A percentile compares a stretch with the other conserved stretches of the same genome.
These are phyloP conservation scores for Phytomonas sp. DNA, from an alignment of 208 protist species.

Conservation along the genomic window DNA sequence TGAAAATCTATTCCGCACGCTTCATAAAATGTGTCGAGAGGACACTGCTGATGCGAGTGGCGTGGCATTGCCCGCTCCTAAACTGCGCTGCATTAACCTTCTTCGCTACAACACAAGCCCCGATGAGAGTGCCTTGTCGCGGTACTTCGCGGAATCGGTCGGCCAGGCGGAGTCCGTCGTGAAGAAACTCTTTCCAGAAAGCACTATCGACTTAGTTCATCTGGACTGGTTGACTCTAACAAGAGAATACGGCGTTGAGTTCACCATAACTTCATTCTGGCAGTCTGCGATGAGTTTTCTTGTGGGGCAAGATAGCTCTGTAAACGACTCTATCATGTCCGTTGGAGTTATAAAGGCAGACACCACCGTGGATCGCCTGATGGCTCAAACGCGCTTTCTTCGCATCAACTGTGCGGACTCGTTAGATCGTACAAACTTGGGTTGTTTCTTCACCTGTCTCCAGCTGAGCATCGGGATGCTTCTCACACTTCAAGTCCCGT, in stretches of 20 bases:
- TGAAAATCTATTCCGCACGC: constrained; percentile 34
- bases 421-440: constrained; percentile 92
- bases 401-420: constrained; percentile 93
- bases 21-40: constrained; percentile 19
- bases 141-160: constrained; percentile 64
- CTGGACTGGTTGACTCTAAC: constrained; percentile 81
- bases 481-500: constrained; percentile 45
- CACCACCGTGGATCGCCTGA: constrained; percentile 34
- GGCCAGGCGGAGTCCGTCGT: constrained; percentile 27
- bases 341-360: constrained; percentile 45
- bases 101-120: constrained; percentile 60
- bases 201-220: constrained; percentile 61
- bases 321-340: constrained; percentile 51
- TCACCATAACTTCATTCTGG: constrained; percentile 59
- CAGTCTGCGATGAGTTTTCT: constrained; percentile 53
- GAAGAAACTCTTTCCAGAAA: constrained; percentile 23
- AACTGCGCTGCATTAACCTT: constrained; percentile 76
- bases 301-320: not conserved
- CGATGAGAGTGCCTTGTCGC: constrained; percentile 52
- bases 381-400: constrained; percentile 71
- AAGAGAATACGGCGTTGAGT: constrained; percentile 64
- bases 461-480: constrained; percentile 79
- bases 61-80: constrained; percentile 16
- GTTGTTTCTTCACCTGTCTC: constrained; percentile 85
- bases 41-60: constrained; percentile 53